phyloP scores from a whole-genome alignment of 345 rosid species.

The Rhizophora mangle region DNA sequence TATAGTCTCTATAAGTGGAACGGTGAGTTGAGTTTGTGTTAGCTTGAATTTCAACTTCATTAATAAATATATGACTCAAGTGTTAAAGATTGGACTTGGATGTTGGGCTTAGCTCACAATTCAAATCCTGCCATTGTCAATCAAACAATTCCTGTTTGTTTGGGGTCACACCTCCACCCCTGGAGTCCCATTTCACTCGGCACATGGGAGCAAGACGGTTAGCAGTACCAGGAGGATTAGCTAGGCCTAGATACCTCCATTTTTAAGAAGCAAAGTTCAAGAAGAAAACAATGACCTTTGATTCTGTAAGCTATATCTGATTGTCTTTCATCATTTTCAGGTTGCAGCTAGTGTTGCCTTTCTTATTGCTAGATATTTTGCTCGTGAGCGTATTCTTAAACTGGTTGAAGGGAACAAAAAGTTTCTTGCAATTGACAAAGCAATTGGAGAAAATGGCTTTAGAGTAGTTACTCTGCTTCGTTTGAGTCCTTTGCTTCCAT shows the following conservation, averaged over 20 bases:
- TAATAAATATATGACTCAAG: too few species aligned
- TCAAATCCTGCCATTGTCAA: too few species aligned
- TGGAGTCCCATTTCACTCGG: too few species aligned
- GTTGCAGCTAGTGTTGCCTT: conserved; percentile 92
- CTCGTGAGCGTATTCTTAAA: conserved; percentile 88
- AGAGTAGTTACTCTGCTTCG: conserved; percentile 88
- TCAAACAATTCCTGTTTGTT: too few species aligned
- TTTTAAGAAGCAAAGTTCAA: neutral
- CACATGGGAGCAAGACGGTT: too few species aligned
- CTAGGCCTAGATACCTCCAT: too few species aligned
- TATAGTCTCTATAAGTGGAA: conserved; percentile 97
- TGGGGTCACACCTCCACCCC: too few species aligned
- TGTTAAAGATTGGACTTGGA: too few species aligned
- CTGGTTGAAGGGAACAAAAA: conserved; percentile 93
- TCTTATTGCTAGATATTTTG: conserved; percentile 95
- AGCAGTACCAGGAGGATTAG: too few species aligned
- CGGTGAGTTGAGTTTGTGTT: conserved; percentile 44
- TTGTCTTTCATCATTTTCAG: conserved; percentile 38
- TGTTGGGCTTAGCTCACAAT: too few species aligned
- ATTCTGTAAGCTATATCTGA: conserved; percentile 17
- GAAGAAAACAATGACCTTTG: neutral
- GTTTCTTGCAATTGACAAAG: conserved; percentile 95
- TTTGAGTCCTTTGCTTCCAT: conserved; percentile 94
- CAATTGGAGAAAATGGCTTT: conserved; percentile 95
- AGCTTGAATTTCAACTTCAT: neutral